Conservation (phyloP, 768 basidiomycete genomes). For the Psilocybe cyanescens region DNA sequence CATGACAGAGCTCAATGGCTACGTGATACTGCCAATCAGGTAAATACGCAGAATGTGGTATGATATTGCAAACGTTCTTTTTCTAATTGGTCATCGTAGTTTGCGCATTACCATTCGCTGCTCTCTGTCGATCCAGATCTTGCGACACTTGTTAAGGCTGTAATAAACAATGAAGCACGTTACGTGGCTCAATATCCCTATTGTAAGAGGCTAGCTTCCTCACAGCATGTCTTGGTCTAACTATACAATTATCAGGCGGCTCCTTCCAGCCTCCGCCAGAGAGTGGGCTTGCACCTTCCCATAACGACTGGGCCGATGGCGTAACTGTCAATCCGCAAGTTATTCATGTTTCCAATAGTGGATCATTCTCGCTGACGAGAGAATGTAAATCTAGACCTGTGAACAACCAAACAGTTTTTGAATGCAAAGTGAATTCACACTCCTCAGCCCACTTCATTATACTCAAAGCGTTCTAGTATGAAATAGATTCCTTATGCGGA, state of each 20-base stretch:
- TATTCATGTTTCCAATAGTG: not conserved
- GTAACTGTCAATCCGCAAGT: constrained; percentile 78
- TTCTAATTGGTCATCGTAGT: constrained; percentile 40
- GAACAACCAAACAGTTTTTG: constrained; percentile 72
- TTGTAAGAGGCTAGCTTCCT: constrained; percentile 39
- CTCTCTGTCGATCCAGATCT: constrained; percentile 60
- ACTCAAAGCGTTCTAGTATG: constrained; percentile 50
- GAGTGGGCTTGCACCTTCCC: constrained; percentile 63
- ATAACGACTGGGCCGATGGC: constrained; percentile 71
- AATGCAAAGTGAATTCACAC: constrained; percentile 65
- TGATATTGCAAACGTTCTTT: not conserved
- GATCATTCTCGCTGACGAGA: not conserved
- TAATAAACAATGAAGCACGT: constrained; percentile 80
- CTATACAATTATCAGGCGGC: constrained; percentile 43
- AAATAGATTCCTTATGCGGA: constrained; percentile 78
- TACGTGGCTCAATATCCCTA: constrained; percentile 78
- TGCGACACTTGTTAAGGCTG: constrained; percentile 72
- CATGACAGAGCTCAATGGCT: constrained; percentile 77
- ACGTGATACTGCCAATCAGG: constrained; percentile 82
- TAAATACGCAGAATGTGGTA: constrained; percentile 24
- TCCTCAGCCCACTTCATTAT: not conserved
- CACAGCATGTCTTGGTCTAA: not conserved
- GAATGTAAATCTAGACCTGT: constrained; percentile 51
- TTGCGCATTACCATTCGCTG: constrained; percentile 70
- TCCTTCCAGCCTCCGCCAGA: constrained; percentile 83